Evolutionary conservation across 768 basidiomycete genomes (phyloP), one percentile per base, ranked within the genome.

Genomic region (Lentinus brumalis): DNA sequence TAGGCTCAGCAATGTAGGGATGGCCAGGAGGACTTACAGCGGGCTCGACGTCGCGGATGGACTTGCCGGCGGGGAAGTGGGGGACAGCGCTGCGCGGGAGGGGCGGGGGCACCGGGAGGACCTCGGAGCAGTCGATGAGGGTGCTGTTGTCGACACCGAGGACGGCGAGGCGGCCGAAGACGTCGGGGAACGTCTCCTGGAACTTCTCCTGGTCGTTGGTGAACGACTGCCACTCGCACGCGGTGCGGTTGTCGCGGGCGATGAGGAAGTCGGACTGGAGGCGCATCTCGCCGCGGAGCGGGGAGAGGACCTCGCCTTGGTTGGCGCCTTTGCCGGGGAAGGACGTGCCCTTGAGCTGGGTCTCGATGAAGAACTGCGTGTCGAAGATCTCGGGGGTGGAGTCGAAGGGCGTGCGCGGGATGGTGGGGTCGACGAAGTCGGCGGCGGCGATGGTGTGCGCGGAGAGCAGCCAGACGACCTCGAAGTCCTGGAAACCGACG

Each of bases 31-130:
- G 2, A 64, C 63, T 41, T 35, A 67, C 66, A 29, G 66, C 66
- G 32, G 59, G 66, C 41, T 67, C 60, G 21, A 67, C 55, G 47
- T 67, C 66, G 5, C 16, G 35, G 35, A 60, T 61, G 26, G 53
- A 44, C 38, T 59, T 53, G 3, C 66, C 66, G 31, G 66, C 63
- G 38, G 66, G 66, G 63, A 67, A 63, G 50, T 53, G 52, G 29
- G 66, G 44, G 35, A 32, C 41, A 26, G 18, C 8, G 21, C 2
- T 18, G 12, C 30, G 3, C n/a, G 55, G 18, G 35, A 35, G 35
- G 35, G 35, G 35, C n/a, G 55, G 45, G 5, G 66, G 54, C 32
- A 29, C 29, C 11, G 63, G 63, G 49, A 67, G 57, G 39, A 67
- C 56, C 15, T 64, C 61, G 40, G 56, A 59, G 59, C 63, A 65